Conservation (phyloP, 768 basidiomycete genomes). For the Mrakia frigida region DNA sequence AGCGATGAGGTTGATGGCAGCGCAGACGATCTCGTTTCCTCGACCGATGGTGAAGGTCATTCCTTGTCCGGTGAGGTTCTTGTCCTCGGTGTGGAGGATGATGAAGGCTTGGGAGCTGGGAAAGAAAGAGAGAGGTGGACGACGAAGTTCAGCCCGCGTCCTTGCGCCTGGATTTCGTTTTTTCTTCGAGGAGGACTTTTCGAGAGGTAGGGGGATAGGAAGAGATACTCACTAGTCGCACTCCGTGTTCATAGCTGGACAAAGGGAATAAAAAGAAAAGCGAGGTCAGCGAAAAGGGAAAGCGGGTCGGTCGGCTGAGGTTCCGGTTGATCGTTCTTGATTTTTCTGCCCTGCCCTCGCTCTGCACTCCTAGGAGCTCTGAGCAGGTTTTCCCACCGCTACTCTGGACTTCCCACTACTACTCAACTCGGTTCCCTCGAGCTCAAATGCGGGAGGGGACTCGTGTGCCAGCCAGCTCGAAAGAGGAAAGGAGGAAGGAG, state of each 20-base stretch:
- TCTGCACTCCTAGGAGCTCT: background rate
- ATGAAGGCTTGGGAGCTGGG: constrained; percentile 85
- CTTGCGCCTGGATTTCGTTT: background rate
- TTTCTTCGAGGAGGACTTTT: background rate
- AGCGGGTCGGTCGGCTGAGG: constrained; percentile 4
- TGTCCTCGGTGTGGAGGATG: constrained; percentile 60
- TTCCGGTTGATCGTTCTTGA: background rate
- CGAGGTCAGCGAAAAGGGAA: background rate
- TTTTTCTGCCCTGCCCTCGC: background rate
- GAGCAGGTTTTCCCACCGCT: background rate
- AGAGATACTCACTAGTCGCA: constrained; percentile 10
- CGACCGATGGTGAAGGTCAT: constrained; percentile 85
- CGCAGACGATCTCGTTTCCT: constrained; percentile 91
- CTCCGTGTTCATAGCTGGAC: constrained; percentile 10
- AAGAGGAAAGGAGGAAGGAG: too few relatives aligned
- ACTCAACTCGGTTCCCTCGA: background rate
- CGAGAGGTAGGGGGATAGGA: background rate
- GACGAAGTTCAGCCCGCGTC: background rate
- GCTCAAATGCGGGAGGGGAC: too few relatives aligned
- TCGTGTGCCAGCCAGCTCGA: too few relatives aligned
- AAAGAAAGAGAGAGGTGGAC: background rate
- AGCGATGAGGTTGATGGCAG: constrained; percentile 71
- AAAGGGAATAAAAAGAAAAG: background rate
- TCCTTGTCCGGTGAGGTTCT: constrained; percentile 66
- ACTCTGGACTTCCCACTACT: background rate